Percentiles rank a stretch among this genome's conserved stretches.
Evolutionary conservation across 352 stramenopile genomes (phyloP).

Genomic region (Phytophthora cactorum): DNA sequence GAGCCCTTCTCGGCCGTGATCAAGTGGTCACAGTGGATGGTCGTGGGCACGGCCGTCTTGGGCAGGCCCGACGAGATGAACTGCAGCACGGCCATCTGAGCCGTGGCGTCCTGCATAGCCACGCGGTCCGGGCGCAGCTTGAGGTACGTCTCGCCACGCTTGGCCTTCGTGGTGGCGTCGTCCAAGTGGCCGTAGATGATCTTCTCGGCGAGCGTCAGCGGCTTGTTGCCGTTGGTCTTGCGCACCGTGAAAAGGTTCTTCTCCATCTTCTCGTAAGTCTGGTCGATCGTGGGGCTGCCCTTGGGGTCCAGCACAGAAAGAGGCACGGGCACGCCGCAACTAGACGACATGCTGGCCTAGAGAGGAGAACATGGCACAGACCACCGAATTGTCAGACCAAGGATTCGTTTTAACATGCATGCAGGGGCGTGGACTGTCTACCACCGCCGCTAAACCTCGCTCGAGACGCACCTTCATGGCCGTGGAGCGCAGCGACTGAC

Average conservation of each 20-base stretch:
- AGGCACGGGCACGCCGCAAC: conserved; percentile 75
- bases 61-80: conserved; percentile 95
- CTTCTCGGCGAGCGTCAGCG: conserved; percentile 93
- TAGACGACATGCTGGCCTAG: conserved; percentile 76
- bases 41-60: conserved; percentile 93
- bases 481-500: conserved; percentile 75
- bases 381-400: conserved; percentile 20
- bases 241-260: conserved; percentile 90
- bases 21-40: conserved; percentile 96
- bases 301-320: conserved; percentile 91
- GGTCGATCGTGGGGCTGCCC: conserved; percentile 92
- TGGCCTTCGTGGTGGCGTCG: conserved; percentile 79
- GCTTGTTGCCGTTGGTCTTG: conserved; percentile 90
- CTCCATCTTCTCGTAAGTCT: conserved; percentile 94
- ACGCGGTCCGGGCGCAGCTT: conserved; percentile 94
- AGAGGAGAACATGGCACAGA: conserved; percentile 7
- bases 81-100: conserved; percentile 95
- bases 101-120: conserved; percentile 95
- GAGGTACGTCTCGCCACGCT: conserved; percentile 92
- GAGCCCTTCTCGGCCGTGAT: conserved; percentile 94
- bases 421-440: conserved; percentile 10
- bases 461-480: conserved; percentile 54
- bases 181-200: conserved; percentile 96
- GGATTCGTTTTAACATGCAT: conserved; percentile 31
- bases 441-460: neutral